Evolutionary conservation across 73 alveolate species (phyloP), one percentile per base, ranked within the genome.

Genomic region (Symbiodinium natans): DNA sequence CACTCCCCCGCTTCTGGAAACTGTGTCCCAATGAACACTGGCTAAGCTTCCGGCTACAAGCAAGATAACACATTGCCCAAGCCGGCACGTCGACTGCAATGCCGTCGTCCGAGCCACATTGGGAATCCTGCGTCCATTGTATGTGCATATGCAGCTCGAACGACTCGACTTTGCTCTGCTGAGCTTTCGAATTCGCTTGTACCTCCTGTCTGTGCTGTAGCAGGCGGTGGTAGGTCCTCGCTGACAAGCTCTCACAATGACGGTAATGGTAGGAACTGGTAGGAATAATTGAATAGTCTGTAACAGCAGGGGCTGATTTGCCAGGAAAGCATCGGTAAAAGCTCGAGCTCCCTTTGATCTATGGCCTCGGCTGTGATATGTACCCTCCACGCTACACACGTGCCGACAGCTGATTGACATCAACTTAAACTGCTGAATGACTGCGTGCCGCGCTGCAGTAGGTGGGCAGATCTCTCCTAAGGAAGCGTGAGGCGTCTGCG

Each of bases 41-140:
- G n/a, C n/a, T n/a, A 36, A 23, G 80, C 80, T 29, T 63, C 80
- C 25, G 15, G 74, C 95, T 41, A 54, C 46, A 17, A 38, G 74
- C 73, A 19, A 88, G 42, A 1, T 56, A 83, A 21, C 42, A 27
- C 36, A 86, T 40, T 39, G 95, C 95, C 95, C 95, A 88, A 9
- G 73, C 86, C 10, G 95, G 95, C 38, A 88, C 43, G 25, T 88
- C 95, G 34, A 88, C 95, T 0, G 95, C 95, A 40, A 88, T 29
- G 27, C 95, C 95, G 39, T 68, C 86, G 33, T 88, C 95, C 36
- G 31, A 29, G 46, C 95, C 95, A 38, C 74, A 17, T 29, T 77
- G 68, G 31, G n/a, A 41, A 40, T 88, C 95, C 95, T 88, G 95
- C 41, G 23, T 31, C n/a, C 43, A 27, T 38, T 1, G 29, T 29